Evolutionary conservation across 352 stramenopile species (phyloP), one percentile per base, ranked within the genome.

Genomic region (Pseudoperonospora humuli): DNA sequence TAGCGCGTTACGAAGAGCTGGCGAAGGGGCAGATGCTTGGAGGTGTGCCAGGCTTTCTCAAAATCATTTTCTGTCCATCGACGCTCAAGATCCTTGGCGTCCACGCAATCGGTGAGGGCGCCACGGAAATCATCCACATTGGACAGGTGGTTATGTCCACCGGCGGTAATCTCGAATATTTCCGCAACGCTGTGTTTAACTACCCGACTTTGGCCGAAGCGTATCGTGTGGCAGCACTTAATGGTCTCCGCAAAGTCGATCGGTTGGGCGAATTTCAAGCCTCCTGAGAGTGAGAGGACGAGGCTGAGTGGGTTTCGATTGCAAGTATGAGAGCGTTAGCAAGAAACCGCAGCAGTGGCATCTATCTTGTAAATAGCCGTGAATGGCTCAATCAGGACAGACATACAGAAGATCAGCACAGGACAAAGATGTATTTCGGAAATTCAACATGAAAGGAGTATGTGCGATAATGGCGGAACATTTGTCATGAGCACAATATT

Each of bases 181-280:
- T 96, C 60, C 75, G 78, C 39, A 89, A 89, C 41, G 80, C 85
- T 17, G 85, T 96, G 47, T 95, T 96, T 61, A 96, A 96, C 67
- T 96, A 93, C 67, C 85, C 85, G 33, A 96, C 84, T 19, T 63
- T 96, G 39, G 84, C 84, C 9, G 85, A 96, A 60, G 79, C 75
- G 11, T 91, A 91, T 58, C 79, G 79, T 10, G 79, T 91, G 19
- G 79, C 79, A 33, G 79, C 79, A 14, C 59, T 88, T 23, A 82
- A 91, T 45, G 79, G 79, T 5, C 58, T 92, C 18, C 58, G 69
- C 28, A 89, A 89, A 53, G 63, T 89, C 15, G 77, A 86, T 27
- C 58, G 63, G 40, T 39, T 85, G 24, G 57, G 55, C 14, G 57
- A 55, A 20, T 67, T 3, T 21, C 24, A 54, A 61, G 20, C 27